Evolutionary conservation across 2,329 filamentous ascomycete genomes (phyloP).

Genomic region (Xylariaceae sp.): DNA sequence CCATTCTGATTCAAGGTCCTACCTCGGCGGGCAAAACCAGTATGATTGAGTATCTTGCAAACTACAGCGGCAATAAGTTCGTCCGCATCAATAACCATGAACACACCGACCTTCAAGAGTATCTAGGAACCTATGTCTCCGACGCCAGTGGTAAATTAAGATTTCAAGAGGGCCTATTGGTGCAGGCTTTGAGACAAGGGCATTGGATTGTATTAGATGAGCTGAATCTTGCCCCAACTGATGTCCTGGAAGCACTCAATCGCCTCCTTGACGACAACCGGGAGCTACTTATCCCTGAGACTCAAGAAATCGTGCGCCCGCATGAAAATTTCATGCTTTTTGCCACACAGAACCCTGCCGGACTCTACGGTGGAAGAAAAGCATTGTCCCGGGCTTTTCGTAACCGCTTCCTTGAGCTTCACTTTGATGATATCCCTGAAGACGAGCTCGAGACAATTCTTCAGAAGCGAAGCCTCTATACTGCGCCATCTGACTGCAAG

Average conservation of each 20-base stretch:
- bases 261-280: constrained; percentile 92
- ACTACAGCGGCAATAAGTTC: constrained; percentile 92
- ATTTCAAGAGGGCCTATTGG: constrained; percentile 90
- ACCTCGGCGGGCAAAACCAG: constrained; percentile 98
- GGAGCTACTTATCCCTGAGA: constrained; percentile 92
- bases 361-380: constrained; percentile 91
- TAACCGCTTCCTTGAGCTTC: constrained; percentile 92
- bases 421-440: constrained; percentile 97
- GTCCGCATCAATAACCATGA: constrained; percentile 99
- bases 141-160: constrained; percentile 74
- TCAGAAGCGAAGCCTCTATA: constrained; percentile 75
- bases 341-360: constrained; percentile 93
- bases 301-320: constrained; percentile 85
- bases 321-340: constrained; percentile 97
- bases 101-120: constrained; percentile 96
- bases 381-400: constrained; percentile 89
- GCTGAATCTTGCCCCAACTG: constrained; percentile 90
- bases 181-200: constrained; percentile 85
- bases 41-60: constrained; percentile 99
- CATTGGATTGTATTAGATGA: constrained; percentile 99
- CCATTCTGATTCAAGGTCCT: constrained; percentile 90
- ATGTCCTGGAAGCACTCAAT: constrained; percentile 94
- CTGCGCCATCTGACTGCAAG: constrained; percentile 84
- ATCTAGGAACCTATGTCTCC: constrained; percentile 90
- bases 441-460: constrained; percentile 89